Evolutionary conservation across 225 moss, liverwort and hornwort genomes (phyloP), one percentile per base, ranked within the genome.

Genomic region (Straminergon stramineum): DNA sequence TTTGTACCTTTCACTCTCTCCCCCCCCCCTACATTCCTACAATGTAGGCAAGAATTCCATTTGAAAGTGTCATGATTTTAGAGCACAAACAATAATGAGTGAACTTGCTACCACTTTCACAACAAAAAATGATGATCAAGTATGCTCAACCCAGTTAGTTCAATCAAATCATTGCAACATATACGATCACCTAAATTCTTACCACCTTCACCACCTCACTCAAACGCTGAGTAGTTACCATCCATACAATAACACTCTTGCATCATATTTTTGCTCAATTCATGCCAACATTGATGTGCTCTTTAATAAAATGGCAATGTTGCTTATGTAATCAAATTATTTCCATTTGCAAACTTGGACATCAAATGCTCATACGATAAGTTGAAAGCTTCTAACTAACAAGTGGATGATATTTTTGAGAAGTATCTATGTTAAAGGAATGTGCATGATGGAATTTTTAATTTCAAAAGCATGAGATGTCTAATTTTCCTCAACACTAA

Each of bases 41-140:
- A 23, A 39, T 39, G 69, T 2, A 1, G 23, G 16, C 12, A 13
- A 6, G 10, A n/a, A n/a, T 69, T 69, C 23, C 11, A 68, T 68
- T 0, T 22, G 1, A 69, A 69, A 22, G 0, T 69, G 0, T n/a
- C 13, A 69, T 22, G 39, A 23, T 69, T 69, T 39, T 13, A 0
- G 23, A 37, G 12, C 9, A 20, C 37, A 37, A 68, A 37, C 4
- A 68, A 12, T 37, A 68, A 37, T 0, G 37, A 20, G 9, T 68
- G 21, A 68, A 37, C 21, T 69, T 69, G 0, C 22, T n/a, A 37
- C 37, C 4, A 20, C 37, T 21, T 67, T 37, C 2, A 68, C 5
- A 67, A 6, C 13, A 41, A 26, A 41, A 24, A 24, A 24, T 14
- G 24, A 24, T 41, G 5, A 7, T 41, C 8, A 24, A 39, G 3